A percentile compares a stretch with the other conserved stretches of the same genome.
These are phyloP conservation scores for Blastocladiella emersonii DNA, from an alignment of 371 early-diverging fungal genomes.

Conservation along the genomic window DNA sequence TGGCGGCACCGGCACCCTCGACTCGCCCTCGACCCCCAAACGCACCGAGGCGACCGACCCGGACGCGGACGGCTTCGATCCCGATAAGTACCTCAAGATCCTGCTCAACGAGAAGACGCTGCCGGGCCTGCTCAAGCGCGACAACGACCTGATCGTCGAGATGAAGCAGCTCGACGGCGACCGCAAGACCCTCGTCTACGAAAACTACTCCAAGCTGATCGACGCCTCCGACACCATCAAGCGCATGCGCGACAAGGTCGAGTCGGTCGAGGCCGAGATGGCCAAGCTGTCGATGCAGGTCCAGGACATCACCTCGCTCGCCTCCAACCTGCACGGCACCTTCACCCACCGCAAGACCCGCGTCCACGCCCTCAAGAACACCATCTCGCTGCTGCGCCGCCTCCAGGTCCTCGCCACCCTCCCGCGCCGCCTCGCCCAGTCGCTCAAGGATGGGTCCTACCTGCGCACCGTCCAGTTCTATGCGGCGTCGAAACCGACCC, in stretches of 20 bases:
- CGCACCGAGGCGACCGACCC: conserved; percentile 37
- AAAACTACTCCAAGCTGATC: conserved; percentile 90
- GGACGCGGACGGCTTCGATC: conserved; percentile 55
- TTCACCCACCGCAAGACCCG: conserved; percentile 13
- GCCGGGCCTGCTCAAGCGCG: conserved; percentile 46
- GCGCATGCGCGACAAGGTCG: conserved; percentile 23
- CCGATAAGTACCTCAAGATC: conserved; percentile 54
- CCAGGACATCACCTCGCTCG: not conserved
- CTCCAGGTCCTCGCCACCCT: conserved; percentile 76
- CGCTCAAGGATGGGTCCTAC: conserved; percentile 40
- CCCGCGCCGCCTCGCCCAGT: conserved; percentile 50
- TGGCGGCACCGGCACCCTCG: not conserved
- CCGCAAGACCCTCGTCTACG: conserved; percentile 91
- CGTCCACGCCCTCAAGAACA: not conserved
- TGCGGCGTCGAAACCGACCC: conserved; percentile 47
- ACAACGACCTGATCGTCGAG: conserved; percentile 61
- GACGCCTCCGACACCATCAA: conserved; percentile 81
- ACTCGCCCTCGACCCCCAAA: conserved; percentile 10
- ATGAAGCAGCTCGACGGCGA: conserved; percentile 83
- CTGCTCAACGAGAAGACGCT: conserved; percentile 50
- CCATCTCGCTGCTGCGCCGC: conserved; percentile 11
- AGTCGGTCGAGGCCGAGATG: not conserved
- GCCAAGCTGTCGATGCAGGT: not conserved
- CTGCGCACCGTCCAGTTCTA: conserved; percentile 63
- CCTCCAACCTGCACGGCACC: conserved; percentile 2